A percentile compares a stretch with the other conserved stretches of the same genome.
phyloP scores from a whole-genome alignment of 1,284 basidiomycete genomes.

The Naganishia liquefaciens region DNA sequence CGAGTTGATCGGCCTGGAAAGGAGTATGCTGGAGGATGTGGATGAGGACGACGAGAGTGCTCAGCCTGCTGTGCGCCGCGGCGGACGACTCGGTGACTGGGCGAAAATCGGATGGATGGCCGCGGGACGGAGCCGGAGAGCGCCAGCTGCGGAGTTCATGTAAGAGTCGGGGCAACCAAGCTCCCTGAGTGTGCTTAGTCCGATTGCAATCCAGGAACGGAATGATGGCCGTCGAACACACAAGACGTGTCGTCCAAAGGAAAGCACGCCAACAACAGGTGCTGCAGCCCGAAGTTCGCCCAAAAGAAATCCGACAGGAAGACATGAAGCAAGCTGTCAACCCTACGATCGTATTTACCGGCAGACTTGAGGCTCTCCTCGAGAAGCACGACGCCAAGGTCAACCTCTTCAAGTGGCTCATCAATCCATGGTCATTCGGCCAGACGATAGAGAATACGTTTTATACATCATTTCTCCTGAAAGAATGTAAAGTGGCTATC shows the following conservation, averaged over 20 bases:
- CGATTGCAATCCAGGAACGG: constrained; percentile 24
- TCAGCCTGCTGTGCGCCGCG: constrained; percentile 34
- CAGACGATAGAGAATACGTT: constrained; percentile 62
- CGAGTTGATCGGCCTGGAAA: constrained; percentile 15
- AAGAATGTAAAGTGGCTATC: constrained; percentile 55
- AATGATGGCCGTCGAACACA: constrained; percentile 34
- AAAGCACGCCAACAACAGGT: constrained; percentile 12
- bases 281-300: constrained; percentile 18
- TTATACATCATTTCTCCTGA: constrained; percentile 59
- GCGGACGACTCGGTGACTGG: constrained; percentile 46
- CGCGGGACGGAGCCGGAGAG: constrained; percentile 45
- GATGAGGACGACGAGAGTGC: constrained; percentile 41
- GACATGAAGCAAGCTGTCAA: constrained; percentile 28
- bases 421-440: constrained; percentile 57
- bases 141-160: constrained; percentile 55
- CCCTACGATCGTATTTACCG: constrained; percentile 14
- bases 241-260: constrained; percentile 32
- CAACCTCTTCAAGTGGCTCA: constrained; percentile 54
- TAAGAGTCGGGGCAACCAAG: constrained; percentile 38
- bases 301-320: constrained; percentile 26
- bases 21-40: constrained; percentile 36
- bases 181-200: too few species aligned
- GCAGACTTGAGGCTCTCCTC: constrained; percentile 14
- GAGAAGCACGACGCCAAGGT: constrained; percentile 6
- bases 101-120: constrained; percentile 54